Percentiles rank a stretch among this genome's conserved stretches.
Evolutionary conservation across 129 eudicot species (phyloP).

Genomic region (Escallonia rubra): DNA sequence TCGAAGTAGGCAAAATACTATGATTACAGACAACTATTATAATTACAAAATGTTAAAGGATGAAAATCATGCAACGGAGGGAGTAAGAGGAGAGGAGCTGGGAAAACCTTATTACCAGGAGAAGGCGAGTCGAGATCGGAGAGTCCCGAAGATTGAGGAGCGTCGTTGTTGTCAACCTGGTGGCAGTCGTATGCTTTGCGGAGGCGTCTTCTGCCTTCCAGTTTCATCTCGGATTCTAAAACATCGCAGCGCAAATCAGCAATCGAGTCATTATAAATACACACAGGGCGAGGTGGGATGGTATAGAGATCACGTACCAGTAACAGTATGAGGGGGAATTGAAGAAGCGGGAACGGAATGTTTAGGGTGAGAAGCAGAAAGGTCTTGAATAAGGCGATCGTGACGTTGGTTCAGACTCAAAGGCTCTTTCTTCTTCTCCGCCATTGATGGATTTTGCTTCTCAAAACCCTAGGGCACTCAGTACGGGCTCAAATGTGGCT

Average conservation of each 20-base stretch:
- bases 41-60: not conserved
- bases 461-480: not conserved
- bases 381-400: constrained; percentile 36
- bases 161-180: constrained; percentile 22
- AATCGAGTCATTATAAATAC: not conserved
- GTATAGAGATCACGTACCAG: not conserved
- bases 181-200: constrained; percentile 1
- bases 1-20: too few relatives aligned
- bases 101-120: constrained; percentile 8
- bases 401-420: constrained; percentile 83
- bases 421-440: constrained; percentile 43
- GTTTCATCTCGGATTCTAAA: constrained; percentile 6
- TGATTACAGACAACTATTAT: not conserved
- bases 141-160: constrained; percentile 34
- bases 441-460: constrained; percentile 21
- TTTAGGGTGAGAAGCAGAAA: constrained; percentile 46
- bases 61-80: not conserved
- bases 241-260: not conserved
- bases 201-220: constrained; percentile 4
- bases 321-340: not conserved
- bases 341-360: constrained; percentile 14
- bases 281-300: not conserved
- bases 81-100: not conserved
- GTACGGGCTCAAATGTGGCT: not conserved
- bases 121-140: constrained; percentile 49